phyloP scores from a whole-genome alignment of 2,329 filamentous ascomycete genomes.

The Piedraia hortae region DNA sequence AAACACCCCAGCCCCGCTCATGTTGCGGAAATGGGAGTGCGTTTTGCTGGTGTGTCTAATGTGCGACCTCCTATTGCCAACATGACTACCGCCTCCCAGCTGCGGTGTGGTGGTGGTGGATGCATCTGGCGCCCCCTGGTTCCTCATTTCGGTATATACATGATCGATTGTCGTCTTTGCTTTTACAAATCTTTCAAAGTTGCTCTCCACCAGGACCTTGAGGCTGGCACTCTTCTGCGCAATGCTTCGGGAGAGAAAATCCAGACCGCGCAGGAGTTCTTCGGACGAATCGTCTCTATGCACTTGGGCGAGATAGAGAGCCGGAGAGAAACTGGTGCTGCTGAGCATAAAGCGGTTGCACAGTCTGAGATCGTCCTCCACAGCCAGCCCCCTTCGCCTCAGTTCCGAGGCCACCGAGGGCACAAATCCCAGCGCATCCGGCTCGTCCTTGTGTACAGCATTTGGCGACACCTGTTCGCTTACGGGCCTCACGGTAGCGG shows the following conservation, averaged over 20 bases:
- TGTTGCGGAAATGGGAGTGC: conserved; percentile 14
- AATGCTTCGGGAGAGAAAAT: conserved; percentile 69
- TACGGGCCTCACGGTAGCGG: conserved; percentile 33
- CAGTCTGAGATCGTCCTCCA: conserved; percentile 47
- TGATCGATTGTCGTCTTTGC: conserved; percentile 96
- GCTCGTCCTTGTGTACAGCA: conserved; percentile 68
- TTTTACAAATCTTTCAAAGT: conserved; percentile 92
- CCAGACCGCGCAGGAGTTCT: conserved; percentile 51
- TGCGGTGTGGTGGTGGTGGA: conserved; percentile 2
- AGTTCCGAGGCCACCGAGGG: conserved; percentile 67
- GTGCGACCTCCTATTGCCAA: conserved; percentile 19
- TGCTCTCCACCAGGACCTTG: conserved; percentile 87
- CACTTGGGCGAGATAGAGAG: conserved; percentile 73
- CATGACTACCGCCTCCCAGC: conserved; percentile 2
- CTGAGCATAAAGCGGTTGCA: conserved; percentile 85
- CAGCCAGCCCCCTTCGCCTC: conserved; percentile 44
- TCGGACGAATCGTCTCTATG: conserved; percentile 68
- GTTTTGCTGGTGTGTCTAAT: conserved; percentile 41
- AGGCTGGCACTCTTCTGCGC: conserved; percentile 93
- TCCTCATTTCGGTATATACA: conserved; percentile 86
- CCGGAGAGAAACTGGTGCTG: conserved; percentile 82
- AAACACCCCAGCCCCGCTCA: conserved; percentile 13
- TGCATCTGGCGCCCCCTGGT: conserved; percentile 30
- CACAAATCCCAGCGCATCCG: conserved; percentile 66
- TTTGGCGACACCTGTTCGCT: conserved; percentile 32